These are phyloP conservation scores for Cutaneotrichosporon arboriforme DNA, from an alignment of 1,284 basidiomycete species.

Conservation along the genomic window DNA sequence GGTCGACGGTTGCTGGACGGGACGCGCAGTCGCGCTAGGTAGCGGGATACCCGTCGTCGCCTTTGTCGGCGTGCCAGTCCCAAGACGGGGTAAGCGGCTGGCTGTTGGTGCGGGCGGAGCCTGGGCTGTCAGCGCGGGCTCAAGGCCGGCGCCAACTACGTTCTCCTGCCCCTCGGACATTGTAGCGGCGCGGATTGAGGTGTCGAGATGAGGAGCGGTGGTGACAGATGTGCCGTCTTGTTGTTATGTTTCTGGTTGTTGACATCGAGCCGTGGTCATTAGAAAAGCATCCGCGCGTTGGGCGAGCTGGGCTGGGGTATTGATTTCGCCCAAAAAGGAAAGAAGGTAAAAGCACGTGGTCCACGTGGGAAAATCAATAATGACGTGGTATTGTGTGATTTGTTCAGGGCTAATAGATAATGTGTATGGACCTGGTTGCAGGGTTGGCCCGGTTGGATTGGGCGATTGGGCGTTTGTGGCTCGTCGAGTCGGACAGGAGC, in stretches of 20 bases:
- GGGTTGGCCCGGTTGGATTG: no score
- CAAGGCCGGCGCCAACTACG: slow-evolving; percentile 16
- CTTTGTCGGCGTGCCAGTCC: slow-evolving; percentile 21
- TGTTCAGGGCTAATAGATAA: neutral
- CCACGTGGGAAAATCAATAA: neutral
- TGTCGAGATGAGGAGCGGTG: neutral
- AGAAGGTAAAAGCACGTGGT: neutral
- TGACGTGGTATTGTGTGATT: slow-evolving; percentile 1
- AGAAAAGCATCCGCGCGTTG: slow-evolving; percentile 15
- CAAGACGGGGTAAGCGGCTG: slow-evolving; percentile 27
- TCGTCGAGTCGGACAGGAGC: no score
- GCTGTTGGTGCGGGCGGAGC: slow-evolving; percentile 21
- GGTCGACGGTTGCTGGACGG: neutral
- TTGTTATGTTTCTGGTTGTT: slow-evolving; percentile 7
- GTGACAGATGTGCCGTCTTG: slow-evolving; percentile 4
- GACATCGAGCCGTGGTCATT: neutral
- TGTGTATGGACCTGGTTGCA: neutral
- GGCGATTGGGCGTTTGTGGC: no score
- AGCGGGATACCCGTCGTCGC: slow-evolving; percentile 11
- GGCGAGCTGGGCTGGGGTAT: neutral
- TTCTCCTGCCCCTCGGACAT: slow-evolving; percentile 40
- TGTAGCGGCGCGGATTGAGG: neutral
- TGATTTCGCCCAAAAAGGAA: slow-evolving; percentile 6
- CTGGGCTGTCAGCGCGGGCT: slow-evolving; percentile 1
- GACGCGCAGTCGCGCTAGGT: neutral